Conservation (phyloP, 148 eudicot genomes). For the Diospyros kaki region DNA sequence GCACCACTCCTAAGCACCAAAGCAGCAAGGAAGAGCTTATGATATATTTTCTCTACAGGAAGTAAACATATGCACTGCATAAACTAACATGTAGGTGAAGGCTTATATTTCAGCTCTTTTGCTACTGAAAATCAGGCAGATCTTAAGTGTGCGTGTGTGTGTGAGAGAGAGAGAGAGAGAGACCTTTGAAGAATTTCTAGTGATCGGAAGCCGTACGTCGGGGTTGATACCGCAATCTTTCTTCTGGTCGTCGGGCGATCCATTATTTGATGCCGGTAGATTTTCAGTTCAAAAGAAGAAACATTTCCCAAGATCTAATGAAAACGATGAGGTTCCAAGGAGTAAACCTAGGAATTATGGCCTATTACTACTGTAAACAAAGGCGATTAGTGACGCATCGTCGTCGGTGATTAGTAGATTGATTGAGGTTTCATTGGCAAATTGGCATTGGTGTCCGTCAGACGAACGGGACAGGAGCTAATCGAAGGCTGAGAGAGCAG, state of each 20-base stretch:
- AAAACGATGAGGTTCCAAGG: neutral
- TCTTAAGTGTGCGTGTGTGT: too few relatives aligned
- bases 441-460: too few relatives aligned
- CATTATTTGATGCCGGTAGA: constrained; percentile 42
- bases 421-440: too few relatives aligned
- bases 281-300: neutral
- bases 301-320: neutral
- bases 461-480: too few relatives aligned
- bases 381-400: constrained; percentile 18
- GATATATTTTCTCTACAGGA: neutral
- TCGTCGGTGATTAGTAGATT: too few relatives aligned
- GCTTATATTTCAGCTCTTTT: too few relatives aligned
- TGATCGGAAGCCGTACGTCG: constrained; percentile 41
- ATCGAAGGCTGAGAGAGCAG: too few relatives aligned
- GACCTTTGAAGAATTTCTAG: neutral
- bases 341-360: neutral
- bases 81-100: neutral
- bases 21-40: neutral
- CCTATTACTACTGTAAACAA: constrained; percentile 32
- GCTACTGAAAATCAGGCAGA: too few relatives aligned
- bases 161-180: neutral
- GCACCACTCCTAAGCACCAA: neutral
- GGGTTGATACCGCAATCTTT: constrained; percentile 68
- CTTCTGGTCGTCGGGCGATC: constrained; percentile 20
- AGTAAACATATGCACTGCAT: too few relatives aligned